Base-by-base conservation (phyloP, 768 basidiomycete genomes). In the Pisolithus microcarpus region DNA sequence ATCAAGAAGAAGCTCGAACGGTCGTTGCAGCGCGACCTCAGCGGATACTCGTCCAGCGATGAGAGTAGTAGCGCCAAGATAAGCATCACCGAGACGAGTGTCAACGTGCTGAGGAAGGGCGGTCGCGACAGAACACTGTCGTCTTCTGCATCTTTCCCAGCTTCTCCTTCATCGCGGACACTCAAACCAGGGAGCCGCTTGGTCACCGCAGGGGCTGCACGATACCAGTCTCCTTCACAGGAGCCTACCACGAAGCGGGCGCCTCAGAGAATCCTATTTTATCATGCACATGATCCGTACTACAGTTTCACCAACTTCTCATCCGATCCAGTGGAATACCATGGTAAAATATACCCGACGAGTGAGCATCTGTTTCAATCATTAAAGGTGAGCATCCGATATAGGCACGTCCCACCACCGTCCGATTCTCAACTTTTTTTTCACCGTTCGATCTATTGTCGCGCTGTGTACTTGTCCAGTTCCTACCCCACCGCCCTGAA, bases 291-390 rank as follows among this genome's bases (percentile, higher is more conserved):
- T n/a, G 61, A 62, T 49, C 66, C 64, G 21, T 53, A 68, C 54
- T 70, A 74, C 47, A 69, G 69, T 13, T 74, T 74, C 57, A 71
- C 73, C 46, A 74, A 74, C 57, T 73, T 73, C 52, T 76, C 75
- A 4, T 58, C 71, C 5, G 70, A 76, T 56, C 58, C 69, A 4
- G 66, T 78, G 28, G 56, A 62, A 19, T 75, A 73, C 52, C 50
- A 56, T 11, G 69, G 71, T 13, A 70, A 66, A 53, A 40, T 54
- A 2, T 77, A 77, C 52, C 71, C 71, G 0, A 76, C 76, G 9
- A 72, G 72, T 43, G 75, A 76, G 54, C 76, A 77, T 54, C 55
- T 77, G 38, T 77, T 73, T 46, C 74, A 77, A 50, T 68, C 75
- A 21, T 64, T 75, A 58, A 76, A 70, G 66, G 69, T 68, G 42